phyloP scores from a whole-genome alignment of 2,329 filamentous ascomycete genomes.

The Purpureocillium takamizusanense region DNA sequence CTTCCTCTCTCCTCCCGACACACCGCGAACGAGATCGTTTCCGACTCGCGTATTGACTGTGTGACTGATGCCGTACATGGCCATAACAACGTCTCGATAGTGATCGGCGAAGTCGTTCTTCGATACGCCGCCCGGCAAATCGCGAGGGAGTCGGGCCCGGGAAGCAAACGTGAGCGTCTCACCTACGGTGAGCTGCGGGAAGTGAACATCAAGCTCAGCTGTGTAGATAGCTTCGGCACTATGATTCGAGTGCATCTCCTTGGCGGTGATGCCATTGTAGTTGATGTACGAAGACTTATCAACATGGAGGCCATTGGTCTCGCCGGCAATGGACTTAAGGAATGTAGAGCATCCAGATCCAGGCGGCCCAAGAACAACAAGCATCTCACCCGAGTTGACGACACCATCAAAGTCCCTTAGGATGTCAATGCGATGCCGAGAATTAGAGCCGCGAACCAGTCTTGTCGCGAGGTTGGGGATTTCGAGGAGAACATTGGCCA shows the following conservation, averaged over 20 bases:
- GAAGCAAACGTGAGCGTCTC: slow-evolving; percentile 74
- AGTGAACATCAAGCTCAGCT: slow-evolving; percentile 74
- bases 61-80: slow-evolving; percentile 64
- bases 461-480: too few species aligned
- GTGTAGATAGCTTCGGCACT: slow-evolving; percentile 82
- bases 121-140: slow-evolving; percentile 49
- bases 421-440: slow-evolving; percentile 42
- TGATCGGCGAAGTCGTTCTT: slow-evolving; percentile 48
- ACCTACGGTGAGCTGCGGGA: slow-evolving; percentile 66
- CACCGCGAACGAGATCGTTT: slow-evolving; percentile 64
- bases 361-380: slow-evolving; percentile 65
- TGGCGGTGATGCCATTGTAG: slow-evolving; percentile 64
- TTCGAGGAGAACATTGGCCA: too few species aligned
- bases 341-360: slow-evolving; percentile 74
- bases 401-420: slow-evolving; percentile 58
- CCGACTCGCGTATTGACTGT: slow-evolving; percentile 32
- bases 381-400: slow-evolving; percentile 62
- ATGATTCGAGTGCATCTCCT: slow-evolving; percentile 57
- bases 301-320: slow-evolving; percentile 66
- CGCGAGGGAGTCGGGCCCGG: slow-evolving; percentile 54
- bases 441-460: too few species aligned
- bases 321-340: slow-evolving; percentile 73
- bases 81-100: slow-evolving; percentile 63
- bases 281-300: slow-evolving; percentile 66
- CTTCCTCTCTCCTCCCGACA: slow-evolving; percentile 68